Conservation (phyloP, 768 basidiomycete species). For the Suillus decipiens region DNA sequence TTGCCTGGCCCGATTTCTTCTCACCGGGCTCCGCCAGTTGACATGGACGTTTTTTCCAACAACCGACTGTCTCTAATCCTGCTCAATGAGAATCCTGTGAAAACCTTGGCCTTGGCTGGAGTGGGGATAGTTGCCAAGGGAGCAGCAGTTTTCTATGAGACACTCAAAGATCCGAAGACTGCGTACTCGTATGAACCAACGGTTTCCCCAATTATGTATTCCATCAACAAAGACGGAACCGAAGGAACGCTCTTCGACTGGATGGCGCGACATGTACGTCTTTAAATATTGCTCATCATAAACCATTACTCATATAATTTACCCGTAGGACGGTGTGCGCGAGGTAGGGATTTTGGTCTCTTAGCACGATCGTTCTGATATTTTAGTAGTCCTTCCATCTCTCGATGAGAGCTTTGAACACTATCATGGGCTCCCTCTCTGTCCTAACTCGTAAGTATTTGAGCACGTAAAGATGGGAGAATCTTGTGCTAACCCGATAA, state of each 20-base stretch:
- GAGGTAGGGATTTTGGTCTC: slow-evolving; percentile 16
- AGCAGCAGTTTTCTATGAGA: slow-evolving; percentile 27
- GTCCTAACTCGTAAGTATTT: no score
- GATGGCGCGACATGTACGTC: slow-evolving; percentile 23
- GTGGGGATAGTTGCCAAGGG: slow-evolving; percentile 22
- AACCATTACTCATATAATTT: background rate
- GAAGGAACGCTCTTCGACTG: slow-evolving; percentile 26
- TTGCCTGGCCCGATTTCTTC: background rate
- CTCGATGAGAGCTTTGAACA: slow-evolving; percentile 26
- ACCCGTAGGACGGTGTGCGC: slow-evolving; percentile 19
- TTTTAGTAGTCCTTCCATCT: slow-evolving; percentile 22
- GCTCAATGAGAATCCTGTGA: slow-evolving; percentile 16
- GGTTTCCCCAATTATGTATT: slow-evolving; percentile 25
- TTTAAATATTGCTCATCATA: no score
- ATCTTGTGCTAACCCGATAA: no score
- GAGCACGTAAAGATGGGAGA: no score
- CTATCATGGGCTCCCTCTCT: slow-evolving; percentile 11
- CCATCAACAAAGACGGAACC: slow-evolving; percentile 20
- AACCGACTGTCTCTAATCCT: no score
- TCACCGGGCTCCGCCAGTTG: slow-evolving; percentile 23
- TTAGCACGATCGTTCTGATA: background rate
- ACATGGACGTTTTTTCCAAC: slow-evolving; percentile 32
- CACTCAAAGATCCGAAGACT: slow-evolving; percentile 25
- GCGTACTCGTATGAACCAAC: slow-evolving; percentile 24
- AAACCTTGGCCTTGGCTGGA: slow-evolving; percentile 22